Evolutionary conservation across 345 rosid genomes (phyloP), one percentile per base, ranked within the genome.

Genomic region (Citrus mangshanensis): DNA sequence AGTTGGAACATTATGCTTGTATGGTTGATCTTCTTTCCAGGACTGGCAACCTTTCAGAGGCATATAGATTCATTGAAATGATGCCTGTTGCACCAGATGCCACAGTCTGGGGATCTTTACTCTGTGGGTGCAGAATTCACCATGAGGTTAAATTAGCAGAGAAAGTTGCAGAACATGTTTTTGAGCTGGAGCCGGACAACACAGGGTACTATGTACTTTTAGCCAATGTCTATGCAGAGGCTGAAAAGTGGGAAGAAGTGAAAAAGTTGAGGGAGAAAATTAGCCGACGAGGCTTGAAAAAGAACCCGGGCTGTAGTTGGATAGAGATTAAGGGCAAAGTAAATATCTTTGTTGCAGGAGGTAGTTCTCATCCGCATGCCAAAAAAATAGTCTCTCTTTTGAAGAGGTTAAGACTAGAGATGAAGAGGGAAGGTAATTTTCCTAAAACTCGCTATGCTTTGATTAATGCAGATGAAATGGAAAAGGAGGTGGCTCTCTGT

Each of bases 241-340:
- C 93, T 58, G 88, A 86, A 72, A 91, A 90, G 83, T 88, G 97
- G 97, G 90, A 75, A 86, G 85, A 90, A 82, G 93, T 89, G 78
- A 86, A 88, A 55, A 79, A 60, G 76, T 56, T 89, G 75, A 87
- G 91, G 82, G 86, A 82, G 83, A 85, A 78, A 82, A 89, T 93
- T 79, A 83, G 89, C 2, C 79, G 37, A 38, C 78, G 79, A 8
- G 88, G 95, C 30, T 63, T 91, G 81, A 84, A 70, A 68, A 93
- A 90, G 84, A 89, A 88, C 79, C 97, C 91, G 1, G 95, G 95
- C 38, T 91, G 91, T 77, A 93, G 97, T 72, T 93, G 95, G 97
- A 93, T 91, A 74, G 97, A 90, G 80, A 68, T 86, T 32, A 93
- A 87, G 68, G 89, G 87, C 21, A 88, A 68, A 86, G 89, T 90